Percentiles rank a stretch among this genome's conserved stretches.
phyloP scores from a whole-genome alignment of 495 filamentous ascomycete genomes.

The Hypoxylon subgilvum region DNA sequence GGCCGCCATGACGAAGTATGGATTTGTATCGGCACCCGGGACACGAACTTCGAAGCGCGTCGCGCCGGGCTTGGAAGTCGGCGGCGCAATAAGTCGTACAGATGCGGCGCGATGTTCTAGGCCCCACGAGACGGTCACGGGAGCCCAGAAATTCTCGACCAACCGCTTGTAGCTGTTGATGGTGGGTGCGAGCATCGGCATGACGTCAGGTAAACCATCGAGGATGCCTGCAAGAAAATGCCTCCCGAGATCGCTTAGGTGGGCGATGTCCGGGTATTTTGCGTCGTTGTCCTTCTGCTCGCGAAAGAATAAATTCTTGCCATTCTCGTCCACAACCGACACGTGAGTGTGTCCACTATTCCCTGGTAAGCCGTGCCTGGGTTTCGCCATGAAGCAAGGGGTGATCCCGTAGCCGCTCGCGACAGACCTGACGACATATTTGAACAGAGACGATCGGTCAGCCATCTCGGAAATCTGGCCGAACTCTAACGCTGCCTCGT shows the following conservation, averaged over 20 bases:
- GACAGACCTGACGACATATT: slow-evolving; percentile 88
- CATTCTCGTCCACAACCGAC: slow-evolving; percentile 71
- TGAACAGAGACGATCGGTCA: slow-evolving; percentile 89
- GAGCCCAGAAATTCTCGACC: slow-evolving; percentile 99
- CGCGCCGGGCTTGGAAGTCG: slow-evolving; percentile 77
- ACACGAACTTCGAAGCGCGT: slow-evolving; percentile 93
- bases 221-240: slow-evolving; percentile 92
- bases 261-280: slow-evolving; percentile 71
- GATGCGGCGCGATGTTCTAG: slow-evolving; percentile 93
- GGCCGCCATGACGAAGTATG: slow-evolving; percentile 84
- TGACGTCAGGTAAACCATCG: slow-evolving; percentile 88
- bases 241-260: slow-evolving; percentile 86
- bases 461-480: slow-evolving; percentile 85
- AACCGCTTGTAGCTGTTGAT: slow-evolving; percentile 97
- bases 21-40: slow-evolving; percentile 87
- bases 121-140: slow-evolving; percentile 96
- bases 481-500: slow-evolving; percentile 91
- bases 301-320: slow-evolving; percentile 82
- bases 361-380: slow-evolving; percentile 83
- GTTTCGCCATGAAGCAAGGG: slow-evolving; percentile 99
- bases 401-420: slow-evolving; percentile 87
- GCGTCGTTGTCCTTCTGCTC: slow-evolving; percentile 71
- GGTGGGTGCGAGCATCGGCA: slow-evolving; percentile 92
- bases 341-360: slow-evolving; percentile 96
- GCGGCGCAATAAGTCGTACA: slow-evolving; percentile 86